phyloP scores from a whole-genome alignment of 805 yeast genomes.

The Ogataea ramenticola region DNA sequence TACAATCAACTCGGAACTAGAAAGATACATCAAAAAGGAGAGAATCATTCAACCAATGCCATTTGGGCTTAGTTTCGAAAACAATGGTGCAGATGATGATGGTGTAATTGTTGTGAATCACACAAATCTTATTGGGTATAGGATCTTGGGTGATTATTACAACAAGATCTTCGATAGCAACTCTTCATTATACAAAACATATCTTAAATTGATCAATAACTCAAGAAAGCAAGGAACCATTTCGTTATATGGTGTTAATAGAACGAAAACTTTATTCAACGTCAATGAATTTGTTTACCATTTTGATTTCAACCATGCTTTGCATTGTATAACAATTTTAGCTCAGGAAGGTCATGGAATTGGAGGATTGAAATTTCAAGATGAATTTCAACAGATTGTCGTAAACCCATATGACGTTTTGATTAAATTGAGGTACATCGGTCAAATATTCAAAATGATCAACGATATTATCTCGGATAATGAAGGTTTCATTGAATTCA shows the following conservation, averaged over 20 bases:
- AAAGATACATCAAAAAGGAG: constrained; percentile 17
- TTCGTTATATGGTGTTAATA: neutral
- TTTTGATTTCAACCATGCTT: constrained; percentile 1
- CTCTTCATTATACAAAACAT: neutral
- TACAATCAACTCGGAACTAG: constrained; percentile 12
- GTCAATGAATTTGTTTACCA: neutral
- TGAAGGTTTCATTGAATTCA: neutral
- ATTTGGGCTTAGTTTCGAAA: constrained; percentile 17
- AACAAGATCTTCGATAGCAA: neutral
- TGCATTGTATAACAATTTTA: constrained; percentile 1
- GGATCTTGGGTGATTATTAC: constrained; percentile 1
- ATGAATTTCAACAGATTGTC: neutral
- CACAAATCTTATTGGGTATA: constrained; percentile 1
- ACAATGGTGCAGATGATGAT: neutral
- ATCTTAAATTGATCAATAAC: neutral
- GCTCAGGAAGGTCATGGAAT: constrained; percentile 1
- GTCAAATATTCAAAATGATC: constrained; percentile 1
- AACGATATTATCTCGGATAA: neutral
- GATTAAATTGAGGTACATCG: constrained; percentile 1
- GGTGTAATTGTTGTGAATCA: neutral
- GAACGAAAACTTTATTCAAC: neutral
- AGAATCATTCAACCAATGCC: constrained; percentile 21
- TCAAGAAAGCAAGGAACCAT: neutral
- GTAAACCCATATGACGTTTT: constrained; percentile 3
- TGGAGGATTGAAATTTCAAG: constrained; percentile 1